A percentile compares a stretch with the other conserved stretches of the same genome.
Conservation (phyloP, 225 moss, liverwort and hornwort genomes). For the Neckera pumila region DNA sequence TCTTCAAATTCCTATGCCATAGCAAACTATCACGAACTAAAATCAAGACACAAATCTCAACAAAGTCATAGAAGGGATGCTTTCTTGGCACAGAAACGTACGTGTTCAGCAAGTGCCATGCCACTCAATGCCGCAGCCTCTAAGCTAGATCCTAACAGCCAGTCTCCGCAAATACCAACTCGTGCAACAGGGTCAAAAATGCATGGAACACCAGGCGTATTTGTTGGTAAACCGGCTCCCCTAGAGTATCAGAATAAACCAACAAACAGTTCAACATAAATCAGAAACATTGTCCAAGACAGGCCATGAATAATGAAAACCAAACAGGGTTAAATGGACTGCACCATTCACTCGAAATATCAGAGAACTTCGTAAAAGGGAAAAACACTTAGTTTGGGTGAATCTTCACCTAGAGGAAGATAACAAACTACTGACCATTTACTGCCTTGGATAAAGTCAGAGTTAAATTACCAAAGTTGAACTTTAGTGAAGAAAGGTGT, state of each 20-base stretch:
- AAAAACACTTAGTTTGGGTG: background rate
- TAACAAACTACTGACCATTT: background rate
- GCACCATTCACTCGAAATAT: background rate
- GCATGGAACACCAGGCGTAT: conserved; percentile 77
- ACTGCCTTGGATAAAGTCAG: background rate
- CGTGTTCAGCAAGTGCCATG: conserved; percentile 86
- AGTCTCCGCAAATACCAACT: conserved; percentile 95
- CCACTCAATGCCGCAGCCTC: conserved; percentile 95
- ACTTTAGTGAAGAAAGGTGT: conserved; percentile 62
- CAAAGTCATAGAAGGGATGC: background rate
- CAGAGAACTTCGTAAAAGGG: background rate
- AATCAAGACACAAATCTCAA: background rate
- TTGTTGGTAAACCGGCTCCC: conserved; percentile 88
- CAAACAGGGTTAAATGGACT: background rate
- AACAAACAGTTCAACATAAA: background rate
- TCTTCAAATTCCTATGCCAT: background rate
- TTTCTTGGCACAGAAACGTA: conserved; percentile 4
- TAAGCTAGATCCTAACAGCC: conserved; percentile 89
- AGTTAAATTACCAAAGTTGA: conserved; percentile 62
- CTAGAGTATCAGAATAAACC: conserved; percentile 9
- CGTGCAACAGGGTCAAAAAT: conserved; percentile 81
- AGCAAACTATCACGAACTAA: background rate
- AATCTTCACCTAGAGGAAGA: background rate
- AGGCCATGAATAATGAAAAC: background rate
- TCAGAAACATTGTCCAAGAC: background rate